phyloP scores from a whole-genome alignment of 225 moss, liverwort and hornwort genomes.

The Ulota crispa region DNA sequence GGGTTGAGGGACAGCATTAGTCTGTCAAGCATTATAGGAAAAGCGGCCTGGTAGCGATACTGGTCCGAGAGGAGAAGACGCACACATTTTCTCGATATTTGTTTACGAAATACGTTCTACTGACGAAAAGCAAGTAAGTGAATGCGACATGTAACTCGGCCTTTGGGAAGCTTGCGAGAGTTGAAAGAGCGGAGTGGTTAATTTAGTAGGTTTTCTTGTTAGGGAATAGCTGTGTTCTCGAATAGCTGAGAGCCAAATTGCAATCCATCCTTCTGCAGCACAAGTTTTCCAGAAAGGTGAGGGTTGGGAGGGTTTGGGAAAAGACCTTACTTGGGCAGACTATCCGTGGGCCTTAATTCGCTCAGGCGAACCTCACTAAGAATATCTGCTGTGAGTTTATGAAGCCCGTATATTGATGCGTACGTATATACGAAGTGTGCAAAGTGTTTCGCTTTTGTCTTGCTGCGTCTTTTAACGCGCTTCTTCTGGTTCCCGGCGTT shows the following conservation, averaged over 20 bases:
- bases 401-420: neutral
- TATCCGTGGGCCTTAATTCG: slow-evolving; percentile 1
- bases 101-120: slow-evolving; percentile 13
- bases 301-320: slow-evolving; percentile 6
- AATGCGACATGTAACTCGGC: slow-evolving; percentile 6
- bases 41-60: slow-evolving; percentile 18
- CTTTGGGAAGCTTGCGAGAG: neutral
- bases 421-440: neutral
- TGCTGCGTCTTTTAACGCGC: slow-evolving; percentile 2
- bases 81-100: slow-evolving; percentile 15
- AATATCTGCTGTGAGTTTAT: slow-evolving; percentile 1
- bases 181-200: neutral
- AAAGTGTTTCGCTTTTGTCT: neutral
- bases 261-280: slow-evolving; percentile 12
- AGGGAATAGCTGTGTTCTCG: neutral
- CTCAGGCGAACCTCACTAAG: slow-evolving; percentile 13
- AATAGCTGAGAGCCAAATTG: slow-evolving; percentile 2
- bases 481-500: slow-evolving; percentile 3
- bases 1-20: slow-evolving; percentile 35
- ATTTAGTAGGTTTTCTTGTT: neutral
- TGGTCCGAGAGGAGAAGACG: slow-evolving; percentile 25
- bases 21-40: slow-evolving; percentile 25
- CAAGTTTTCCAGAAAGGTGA: neutral
- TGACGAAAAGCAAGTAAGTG: slow-evolving; percentile 46
- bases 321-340: slow-evolving; percentile 7